phyloP scores from a whole-genome alignment of 2,329 filamentous ascomycete species.

The Trichophyton equinum region DNA sequence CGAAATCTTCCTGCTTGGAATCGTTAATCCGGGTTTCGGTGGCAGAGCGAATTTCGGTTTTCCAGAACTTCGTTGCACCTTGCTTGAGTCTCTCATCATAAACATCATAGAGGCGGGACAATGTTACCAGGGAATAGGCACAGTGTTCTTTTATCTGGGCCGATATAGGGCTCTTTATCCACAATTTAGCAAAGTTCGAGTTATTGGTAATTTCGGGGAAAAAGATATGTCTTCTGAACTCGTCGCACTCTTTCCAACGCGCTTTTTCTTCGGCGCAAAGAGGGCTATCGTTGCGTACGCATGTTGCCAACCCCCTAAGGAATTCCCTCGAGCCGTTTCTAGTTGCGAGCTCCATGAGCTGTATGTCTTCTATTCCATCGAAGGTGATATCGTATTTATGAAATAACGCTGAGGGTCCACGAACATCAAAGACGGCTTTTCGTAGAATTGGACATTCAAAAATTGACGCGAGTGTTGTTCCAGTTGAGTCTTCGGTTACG shows the following conservation, averaged over 20 bases:
- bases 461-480: slow-evolving; percentile 27
- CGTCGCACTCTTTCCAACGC: background rate
- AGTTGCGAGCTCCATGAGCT: slow-evolving; percentile 43
- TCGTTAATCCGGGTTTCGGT: background rate
- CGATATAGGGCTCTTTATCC: background rate
- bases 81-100: background rate
- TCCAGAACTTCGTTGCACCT: background rate
- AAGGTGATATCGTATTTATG: slow-evolving; percentile 34
- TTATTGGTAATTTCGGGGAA: background rate
- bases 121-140: slow-evolving; percentile 33
- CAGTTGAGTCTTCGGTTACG: slow-evolving; percentile 18
- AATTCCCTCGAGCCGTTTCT: slow-evolving; percentile 15
- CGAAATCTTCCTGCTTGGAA: background rate
- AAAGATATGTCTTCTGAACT: background rate
- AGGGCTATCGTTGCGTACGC: slow-evolving; percentile 20
- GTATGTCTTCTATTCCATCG: slow-evolving; percentile 39
- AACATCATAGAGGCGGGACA: slow-evolving; percentile 20
- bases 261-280: background rate
- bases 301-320: slow-evolving; percentile 29
- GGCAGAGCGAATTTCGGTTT: background rate
- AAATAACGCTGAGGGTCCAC: slow-evolving; percentile 42
- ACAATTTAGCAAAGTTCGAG: background rate
- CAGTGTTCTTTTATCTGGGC: slow-evolving; percentile 34
- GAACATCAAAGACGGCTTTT: slow-evolving; percentile 48
- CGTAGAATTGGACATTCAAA: slow-evolving; percentile 33